Conservation (phyloP, 805 yeast genomes). For the Candida bentonensis region DNA sequence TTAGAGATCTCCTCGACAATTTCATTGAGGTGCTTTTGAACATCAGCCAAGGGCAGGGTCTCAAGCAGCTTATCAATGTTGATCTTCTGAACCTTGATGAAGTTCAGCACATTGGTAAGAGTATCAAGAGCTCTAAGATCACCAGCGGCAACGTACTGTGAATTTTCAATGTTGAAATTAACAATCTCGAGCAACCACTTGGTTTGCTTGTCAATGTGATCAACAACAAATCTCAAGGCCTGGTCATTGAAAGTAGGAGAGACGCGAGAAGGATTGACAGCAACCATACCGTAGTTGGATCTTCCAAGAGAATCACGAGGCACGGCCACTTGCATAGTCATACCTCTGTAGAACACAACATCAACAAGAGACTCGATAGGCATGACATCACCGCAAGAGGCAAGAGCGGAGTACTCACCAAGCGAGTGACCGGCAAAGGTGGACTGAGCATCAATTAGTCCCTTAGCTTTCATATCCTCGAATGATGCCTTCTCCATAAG, state of each 20-base stretch:
- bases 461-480: conserved; percentile 94
- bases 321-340: conserved; percentile 99
- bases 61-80: conserved; percentile 81
- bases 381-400: conserved; percentile 96
- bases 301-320: conserved; percentile 93
- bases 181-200: conserved; percentile 95
- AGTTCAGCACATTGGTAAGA: conserved; percentile 82
- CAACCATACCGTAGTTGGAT: conserved; percentile 98
- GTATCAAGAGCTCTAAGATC: conserved; percentile 92
- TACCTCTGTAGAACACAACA: conserved; percentile 98
- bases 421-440: conserved; percentile 98
- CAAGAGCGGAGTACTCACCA: conserved; percentile 97
- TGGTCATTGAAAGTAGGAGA: conserved; percentile 80
- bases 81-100: conserved; percentile 86
- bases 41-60: conserved; percentile 72
- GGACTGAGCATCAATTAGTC: conserved; percentile 83
- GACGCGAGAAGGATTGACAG: conserved; percentile 92
- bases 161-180: conserved; percentile 94
- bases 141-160: conserved; percentile 98
- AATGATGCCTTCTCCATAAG: conserved; percentile 98
- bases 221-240: conserved; percentile 88
- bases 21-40: conserved; percentile 74
- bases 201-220: conserved; percentile 69
- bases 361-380: conserved; percentile 95
- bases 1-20: conserved; percentile 76